Conservation (phyloP, 192 early-diverging fungal species). For the Borealophlyctis nickersoniae region DNA sequence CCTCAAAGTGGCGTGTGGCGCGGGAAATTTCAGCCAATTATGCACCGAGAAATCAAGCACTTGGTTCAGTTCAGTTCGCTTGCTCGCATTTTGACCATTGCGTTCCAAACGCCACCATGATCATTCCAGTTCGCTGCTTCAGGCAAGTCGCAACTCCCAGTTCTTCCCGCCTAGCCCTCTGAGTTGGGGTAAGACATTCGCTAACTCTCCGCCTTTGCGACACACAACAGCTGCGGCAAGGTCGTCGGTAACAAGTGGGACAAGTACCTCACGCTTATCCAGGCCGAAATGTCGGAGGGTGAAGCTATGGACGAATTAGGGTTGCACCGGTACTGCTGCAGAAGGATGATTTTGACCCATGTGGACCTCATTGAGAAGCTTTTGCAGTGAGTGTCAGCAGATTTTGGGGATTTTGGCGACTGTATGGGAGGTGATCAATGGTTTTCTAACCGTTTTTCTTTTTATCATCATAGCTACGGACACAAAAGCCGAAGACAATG, state of each 20-base stretch:
- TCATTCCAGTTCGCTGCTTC: constrained; percentile 98
- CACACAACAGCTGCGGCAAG: constrained; percentile 73
- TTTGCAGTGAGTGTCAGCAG: constrained; percentile 73
- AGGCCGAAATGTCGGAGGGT: constrained; percentile 75
- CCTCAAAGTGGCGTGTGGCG: too few relatives aligned
- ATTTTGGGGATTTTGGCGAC: background rate
- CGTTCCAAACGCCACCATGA: too few relatives aligned
- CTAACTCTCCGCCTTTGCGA: background rate
- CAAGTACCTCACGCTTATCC: constrained; percentile 75
- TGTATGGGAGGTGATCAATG: background rate
- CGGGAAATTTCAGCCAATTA: too few relatives aligned
- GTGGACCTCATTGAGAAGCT: constrained; percentile 98
- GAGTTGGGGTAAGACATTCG: background rate
- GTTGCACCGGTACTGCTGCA: constrained; percentile 87
- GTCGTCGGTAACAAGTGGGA: constrained; percentile 99
- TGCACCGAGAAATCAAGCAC: too few relatives aligned
- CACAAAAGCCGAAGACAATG: background rate
- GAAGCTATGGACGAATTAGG: constrained; percentile 52
- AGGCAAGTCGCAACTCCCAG: constrained; percentile 34
- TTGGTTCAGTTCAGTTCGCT: too few relatives aligned
- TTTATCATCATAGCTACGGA: background rate
- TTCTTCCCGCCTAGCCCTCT: background rate
- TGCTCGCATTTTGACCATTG: too few relatives aligned
- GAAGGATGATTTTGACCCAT: constrained; percentile 97
- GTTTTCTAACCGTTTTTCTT: too few relatives aligned